Conservation (phyloP, 2,329 filamentous ascomycete species). For the Fusarium palustre region DNA sequence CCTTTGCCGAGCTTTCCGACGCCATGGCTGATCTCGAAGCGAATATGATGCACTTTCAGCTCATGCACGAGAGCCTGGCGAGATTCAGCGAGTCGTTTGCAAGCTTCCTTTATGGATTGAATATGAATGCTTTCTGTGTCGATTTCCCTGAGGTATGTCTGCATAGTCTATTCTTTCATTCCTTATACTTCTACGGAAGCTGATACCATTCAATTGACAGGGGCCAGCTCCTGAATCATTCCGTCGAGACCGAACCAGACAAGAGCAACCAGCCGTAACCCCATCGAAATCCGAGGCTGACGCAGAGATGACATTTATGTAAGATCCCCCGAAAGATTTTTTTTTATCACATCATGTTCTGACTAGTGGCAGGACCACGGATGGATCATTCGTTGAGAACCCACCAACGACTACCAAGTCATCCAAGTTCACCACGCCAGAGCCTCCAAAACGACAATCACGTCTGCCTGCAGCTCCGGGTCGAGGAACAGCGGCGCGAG, state of each 20-base stretch:
- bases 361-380: constrained; percentile 75
- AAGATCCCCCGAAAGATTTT: too few species aligned
- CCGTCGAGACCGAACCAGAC: constrained; percentile 70
- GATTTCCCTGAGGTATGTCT: constrained; percentile 88
- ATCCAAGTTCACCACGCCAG: constrained; percentile 60
- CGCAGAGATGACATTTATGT: constrained; percentile 89
- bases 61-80: constrained; percentile 94
- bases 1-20: constrained; percentile 93
- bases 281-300: constrained; percentile 56
- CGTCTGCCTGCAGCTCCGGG: constrained; percentile 58
- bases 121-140: constrained; percentile 99
- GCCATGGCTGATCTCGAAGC: constrained; percentile 95
- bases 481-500: constrained; percentile 54
- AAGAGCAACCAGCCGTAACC: constrained; percentile 55
- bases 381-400: constrained; percentile 91
- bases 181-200: constrained; percentile 1
- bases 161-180: background rate
- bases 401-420: constrained; percentile 69
- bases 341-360: constrained; percentile 10
- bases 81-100: constrained; percentile 97
- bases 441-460: constrained; percentile 54
- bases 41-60: constrained; percentile 96
- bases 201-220: constrained; percentile 56
- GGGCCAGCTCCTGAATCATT: constrained; percentile 89
- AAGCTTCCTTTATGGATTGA: constrained; percentile 93